phyloP scores from a whole-genome alignment of 257 asterid genomes.

The Mitragyna speciosa region DNA sequence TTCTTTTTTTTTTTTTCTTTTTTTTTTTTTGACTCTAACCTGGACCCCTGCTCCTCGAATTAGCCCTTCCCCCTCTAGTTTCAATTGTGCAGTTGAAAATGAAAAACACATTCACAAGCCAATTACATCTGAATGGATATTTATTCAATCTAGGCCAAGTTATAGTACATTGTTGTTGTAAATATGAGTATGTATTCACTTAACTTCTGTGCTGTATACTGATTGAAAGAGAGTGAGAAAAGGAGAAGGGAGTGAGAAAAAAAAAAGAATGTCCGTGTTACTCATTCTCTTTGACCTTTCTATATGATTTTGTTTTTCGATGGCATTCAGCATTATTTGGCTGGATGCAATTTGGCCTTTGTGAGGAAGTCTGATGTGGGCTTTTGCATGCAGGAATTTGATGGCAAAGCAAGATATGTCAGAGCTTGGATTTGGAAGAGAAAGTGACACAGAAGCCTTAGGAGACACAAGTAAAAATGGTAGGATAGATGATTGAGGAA shows the following conservation, averaged over 20 bases:
- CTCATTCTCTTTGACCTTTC: not conserved
- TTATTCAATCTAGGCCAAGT: not conserved
- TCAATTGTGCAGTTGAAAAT: not conserved
- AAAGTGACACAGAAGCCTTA: slow-evolving; percentile 34
- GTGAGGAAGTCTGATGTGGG: not conserved
- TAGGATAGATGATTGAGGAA: slow-evolving; percentile 30
- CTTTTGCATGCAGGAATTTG: slow-evolving; percentile 76
- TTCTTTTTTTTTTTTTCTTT: not conserved
- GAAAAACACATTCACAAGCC: not conserved
- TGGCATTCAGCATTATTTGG: not conserved
- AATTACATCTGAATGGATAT: not conserved
- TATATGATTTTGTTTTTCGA: not conserved
- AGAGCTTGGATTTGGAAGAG: slow-evolving; percentile 75
- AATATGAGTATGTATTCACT: not conserved
- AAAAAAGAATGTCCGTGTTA: not conserved
- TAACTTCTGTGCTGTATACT: not conserved
- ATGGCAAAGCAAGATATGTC: slow-evolving; percentile 98
- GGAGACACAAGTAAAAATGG: slow-evolving; percentile 18
- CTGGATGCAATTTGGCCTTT: not conserved
- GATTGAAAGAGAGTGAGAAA: not conserved
- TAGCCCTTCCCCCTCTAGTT: not conserved
- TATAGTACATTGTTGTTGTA: not conserved
- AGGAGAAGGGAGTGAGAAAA: not conserved
- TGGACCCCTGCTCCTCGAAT: not conserved
- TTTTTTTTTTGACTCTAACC: not conserved